Evolutionary conservation across 2,329 filamentous ascomycete genomes (phyloP).

Genomic region (Macroventuria anomochaeta): DNA sequence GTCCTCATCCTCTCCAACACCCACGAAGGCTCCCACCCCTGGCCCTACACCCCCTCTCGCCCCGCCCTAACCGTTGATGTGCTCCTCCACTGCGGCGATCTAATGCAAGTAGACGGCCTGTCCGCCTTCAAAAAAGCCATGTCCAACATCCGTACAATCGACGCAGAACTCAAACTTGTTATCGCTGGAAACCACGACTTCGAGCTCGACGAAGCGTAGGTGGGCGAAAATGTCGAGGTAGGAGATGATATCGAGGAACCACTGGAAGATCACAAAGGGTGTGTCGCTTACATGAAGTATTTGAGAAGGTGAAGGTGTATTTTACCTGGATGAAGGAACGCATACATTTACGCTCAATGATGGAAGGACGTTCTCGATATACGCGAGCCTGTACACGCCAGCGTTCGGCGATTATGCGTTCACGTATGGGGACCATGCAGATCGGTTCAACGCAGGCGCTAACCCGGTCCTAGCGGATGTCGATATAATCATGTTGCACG

Average conservation of each 20-base stretch:
- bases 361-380: conserved; percentile 57
- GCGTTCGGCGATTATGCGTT: conserved; percentile 21
- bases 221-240: conserved; percentile 2
- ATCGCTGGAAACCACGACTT: conserved; percentile 69
- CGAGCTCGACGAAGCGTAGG: conserved; percentile 55
- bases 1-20: conserved; percentile 51
- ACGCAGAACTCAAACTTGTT: conserved; percentile 63
- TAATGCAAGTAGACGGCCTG: conserved; percentile 57
- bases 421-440: conserved; percentile 13
- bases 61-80: conserved; percentile 54
- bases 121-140: conserved; percentile 55
- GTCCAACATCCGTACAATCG: conserved; percentile 53
- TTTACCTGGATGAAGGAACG: conserved; percentile 61
- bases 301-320: no score
- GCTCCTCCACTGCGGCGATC: conserved; percentile 62
- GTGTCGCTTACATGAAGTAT: no score
- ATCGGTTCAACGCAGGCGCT: conserved; percentile 14
- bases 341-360: conserved; percentile 54
- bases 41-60: background rate
- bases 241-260: conserved; percentile 43
- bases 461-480: conserved; percentile 39
- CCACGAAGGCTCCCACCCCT: conserved; percentile 37
- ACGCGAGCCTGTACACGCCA: conserved; percentile 58
- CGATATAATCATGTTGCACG: conserved; percentile 68
- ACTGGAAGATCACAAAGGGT: no score